A percentile compares a stretch with the other conserved stretches of the same genome.
Evolutionary conservation across 2,329 filamentous ascomycete species (phyloP).

Genomic region (Gaeumannomyces tritici): DNA sequence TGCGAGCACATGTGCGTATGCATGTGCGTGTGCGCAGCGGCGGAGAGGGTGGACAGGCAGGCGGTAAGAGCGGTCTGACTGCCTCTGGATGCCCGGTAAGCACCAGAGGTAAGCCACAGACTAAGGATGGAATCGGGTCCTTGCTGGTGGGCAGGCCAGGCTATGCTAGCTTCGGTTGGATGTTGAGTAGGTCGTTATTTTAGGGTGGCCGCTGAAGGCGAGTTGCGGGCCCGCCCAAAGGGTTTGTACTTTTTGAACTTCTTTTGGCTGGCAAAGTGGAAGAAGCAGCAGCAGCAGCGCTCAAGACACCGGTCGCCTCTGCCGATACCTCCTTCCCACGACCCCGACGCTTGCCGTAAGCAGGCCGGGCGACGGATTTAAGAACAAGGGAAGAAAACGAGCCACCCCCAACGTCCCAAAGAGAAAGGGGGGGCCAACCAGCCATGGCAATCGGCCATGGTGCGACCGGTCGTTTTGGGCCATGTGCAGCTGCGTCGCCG

Average conservation of each 20-base stretch:
- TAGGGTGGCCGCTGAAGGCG: not conserved
- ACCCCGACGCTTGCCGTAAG: not conserved
- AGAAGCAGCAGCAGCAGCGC: not conserved
- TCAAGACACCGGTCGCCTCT: no score
- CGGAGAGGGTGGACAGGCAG: no score
- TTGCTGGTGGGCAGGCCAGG: not conserved
- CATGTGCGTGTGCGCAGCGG: not conserved
- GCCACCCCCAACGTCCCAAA: not conserved
- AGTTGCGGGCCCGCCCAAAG: not conserved
- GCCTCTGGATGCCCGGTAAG: no score
- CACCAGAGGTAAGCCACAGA: no score
- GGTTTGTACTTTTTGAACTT: no score
- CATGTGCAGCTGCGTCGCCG: not conserved
- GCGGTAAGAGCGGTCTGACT: not conserved
- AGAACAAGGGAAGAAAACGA: not conserved
- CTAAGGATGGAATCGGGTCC: not conserved
- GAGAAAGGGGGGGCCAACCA: not conserved
- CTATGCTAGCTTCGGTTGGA: not conserved
- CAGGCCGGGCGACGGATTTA: not conserved
- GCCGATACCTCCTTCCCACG: not conserved
- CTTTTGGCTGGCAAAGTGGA: not conserved
- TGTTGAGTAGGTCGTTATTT: not conserved
- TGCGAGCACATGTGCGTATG: no score
- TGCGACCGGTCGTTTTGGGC: not conserved
- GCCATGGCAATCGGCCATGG: not conserved